A percentile compares a stretch with the other conserved stretches of the same genome.
Conservation (phyloP, 106 monocot species). For the Ottelia alismoides region DNA sequence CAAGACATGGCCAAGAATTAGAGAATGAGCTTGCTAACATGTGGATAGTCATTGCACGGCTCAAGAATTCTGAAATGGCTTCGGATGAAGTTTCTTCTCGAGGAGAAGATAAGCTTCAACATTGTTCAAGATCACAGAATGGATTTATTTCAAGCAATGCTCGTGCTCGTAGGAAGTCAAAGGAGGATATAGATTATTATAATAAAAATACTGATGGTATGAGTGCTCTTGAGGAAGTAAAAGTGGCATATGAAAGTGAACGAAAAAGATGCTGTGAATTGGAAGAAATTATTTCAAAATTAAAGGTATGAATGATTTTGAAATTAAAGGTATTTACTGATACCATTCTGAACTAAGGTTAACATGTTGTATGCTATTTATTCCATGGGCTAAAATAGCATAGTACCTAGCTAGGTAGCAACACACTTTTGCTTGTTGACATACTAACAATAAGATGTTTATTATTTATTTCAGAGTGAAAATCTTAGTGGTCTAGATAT, state of each 20-base stretch:
- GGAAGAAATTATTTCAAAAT: conserved; percentile 46
- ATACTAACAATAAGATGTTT: not conserved
- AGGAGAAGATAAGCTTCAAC: conserved; percentile 13
- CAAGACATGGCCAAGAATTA: conserved; percentile 47
- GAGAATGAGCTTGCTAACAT: conserved; percentile 89
- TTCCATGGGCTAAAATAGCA: no score
- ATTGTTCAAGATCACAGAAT: conserved; percentile 16
- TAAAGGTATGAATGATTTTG: conserved; percentile 39
- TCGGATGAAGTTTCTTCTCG: conserved; percentile 23
- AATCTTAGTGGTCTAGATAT: conserved; percentile 51
- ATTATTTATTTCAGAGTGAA: conserved; percentile 45
- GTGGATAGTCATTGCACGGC: conserved; percentile 73
- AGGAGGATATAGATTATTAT: conserved; percentile 11
- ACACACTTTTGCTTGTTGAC: no score
- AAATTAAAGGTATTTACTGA: conserved; percentile 1
- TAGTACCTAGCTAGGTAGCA: no score
- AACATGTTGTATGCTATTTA: not conserved
- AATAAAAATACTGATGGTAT: conserved; percentile 14
- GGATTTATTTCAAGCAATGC: conserved; percentile 22
- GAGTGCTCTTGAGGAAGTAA: conserved; percentile 34
- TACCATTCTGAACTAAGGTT: not conserved
- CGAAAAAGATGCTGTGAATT: conserved; percentile 64
- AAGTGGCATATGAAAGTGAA: conserved; percentile 62
- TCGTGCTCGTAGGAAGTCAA: conserved; percentile 7
- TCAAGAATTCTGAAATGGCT: conserved; percentile 32